Evolutionary conservation across 164 flowering plant species (phyloP), one percentile per base, ranked within the genome.

Genomic region (Litsea cubeba): DNA sequence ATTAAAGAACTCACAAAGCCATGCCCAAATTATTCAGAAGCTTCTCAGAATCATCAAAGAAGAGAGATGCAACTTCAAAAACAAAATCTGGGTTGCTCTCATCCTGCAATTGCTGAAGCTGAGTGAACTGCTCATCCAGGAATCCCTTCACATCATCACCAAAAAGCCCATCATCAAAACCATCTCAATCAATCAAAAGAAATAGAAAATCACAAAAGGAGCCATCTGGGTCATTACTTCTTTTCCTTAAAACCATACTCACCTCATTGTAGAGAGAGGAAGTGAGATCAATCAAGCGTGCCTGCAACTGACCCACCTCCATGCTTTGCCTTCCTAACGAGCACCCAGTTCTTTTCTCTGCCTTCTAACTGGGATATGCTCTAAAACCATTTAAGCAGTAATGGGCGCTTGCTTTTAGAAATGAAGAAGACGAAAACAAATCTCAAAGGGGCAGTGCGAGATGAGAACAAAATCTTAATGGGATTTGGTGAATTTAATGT

Each of bases 41-140:
- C 81, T 83, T 88, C 76, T 87, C 86, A 75, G 90, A 84, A 69
- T 91, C 93, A 40, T 88, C 88, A 82, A 91, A 89, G 83, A 87
- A 89, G 70, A 91, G 91, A 71, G 88, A 75, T 17, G 88, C 91
- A 35, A 91, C 93, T 83, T 91, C 95, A 20, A 76, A 78, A 18
- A 89, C 91, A 79, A 91, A 91, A 73, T 89, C 83, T 60, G 95
- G 93, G 84, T 84, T 89, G 79, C 81, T 86, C 72, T 89, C 93
- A 82, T 91, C 95, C 85, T 91, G 90, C 65, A 91, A 83, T 46
- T 88, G 85, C 74, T 84, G 88, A 73, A 91, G 90, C 72, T 89
- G 91, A 17, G 76, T 82, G 70, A 85, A 91, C 79, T 91, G 95
- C 6, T 86, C 88, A 81, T 91, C 88, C 79, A 91, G 73, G 71